These are phyloP conservation scores for Barnettozyma sp. DNA, from an alignment of 805 yeast species.

Conservation along the genomic window DNA sequence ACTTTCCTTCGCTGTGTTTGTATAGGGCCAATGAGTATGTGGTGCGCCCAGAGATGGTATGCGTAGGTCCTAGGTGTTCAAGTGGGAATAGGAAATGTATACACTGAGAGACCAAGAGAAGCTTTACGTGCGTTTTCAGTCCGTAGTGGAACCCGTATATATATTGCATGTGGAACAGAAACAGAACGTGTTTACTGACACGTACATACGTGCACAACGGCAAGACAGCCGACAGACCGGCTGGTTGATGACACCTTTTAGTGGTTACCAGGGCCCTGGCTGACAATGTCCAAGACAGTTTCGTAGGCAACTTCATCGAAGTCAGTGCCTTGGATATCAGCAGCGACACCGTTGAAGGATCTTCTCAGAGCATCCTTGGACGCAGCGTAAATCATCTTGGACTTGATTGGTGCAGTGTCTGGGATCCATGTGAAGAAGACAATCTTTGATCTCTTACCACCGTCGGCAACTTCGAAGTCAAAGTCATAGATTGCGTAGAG, in stretches of 20 bases:
- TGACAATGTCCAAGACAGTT: slow-evolving; percentile 81
- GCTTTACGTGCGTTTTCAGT: too few species aligned
- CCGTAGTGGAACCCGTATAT: too few species aligned
- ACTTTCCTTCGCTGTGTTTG: too few species aligned
- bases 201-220: slow-evolving; percentile 3
- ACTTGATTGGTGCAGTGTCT: slow-evolving; percentile 90
- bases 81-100: too few species aligned
- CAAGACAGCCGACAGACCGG: neutral
- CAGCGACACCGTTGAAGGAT: slow-evolving; percentile 88
- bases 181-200: too few species aligned
- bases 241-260: too few species aligned
- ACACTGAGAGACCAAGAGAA: too few species aligned
- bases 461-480: slow-evolving; percentile 87
- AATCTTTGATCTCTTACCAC: slow-evolving; percentile 85
- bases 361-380: slow-evolving; percentile 97
- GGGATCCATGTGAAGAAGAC: slow-evolving; percentile 90
- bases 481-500: slow-evolving; percentile 96
- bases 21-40: too few species aligned
- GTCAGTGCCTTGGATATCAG: slow-evolving; percentile 98
- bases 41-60: too few species aligned
- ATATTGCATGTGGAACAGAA: too few species aligned
- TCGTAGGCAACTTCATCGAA: slow-evolving; percentile 95
- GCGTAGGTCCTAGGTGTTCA: too few species aligned
- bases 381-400: slow-evolving; percentile 98
- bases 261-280: slow-evolving; percentile 33